Evolutionary conservation across 495 filamentous ascomycete genomes (phyloP), one percentile per base, ranked within the genome.

Genomic region (Xylaria flabelliformis): DNA sequence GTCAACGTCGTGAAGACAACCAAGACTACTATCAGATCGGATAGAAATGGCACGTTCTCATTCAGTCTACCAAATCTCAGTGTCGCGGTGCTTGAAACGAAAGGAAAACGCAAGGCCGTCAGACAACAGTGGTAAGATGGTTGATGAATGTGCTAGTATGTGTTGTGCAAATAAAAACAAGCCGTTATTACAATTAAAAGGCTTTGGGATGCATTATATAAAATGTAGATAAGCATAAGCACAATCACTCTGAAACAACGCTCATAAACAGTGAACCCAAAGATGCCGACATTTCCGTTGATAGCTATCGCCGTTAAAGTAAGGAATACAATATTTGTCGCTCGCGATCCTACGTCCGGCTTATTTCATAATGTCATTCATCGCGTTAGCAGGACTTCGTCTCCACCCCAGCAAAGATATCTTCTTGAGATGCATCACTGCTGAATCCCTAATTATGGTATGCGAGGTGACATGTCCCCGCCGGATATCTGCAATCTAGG

Each of bases 11-110:
- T 85, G 3, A 82, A 82, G 46, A 84, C 78, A 65, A 82, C 79
- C 15, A 83, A 80, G 15, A 79, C 74, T 10, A 83, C 74, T n/a
- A 69, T 89, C 71, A 80, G 73, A 66, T 82, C 88, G 32, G 80
- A 82, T 17, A 70, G 79, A 58, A 80, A 79, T 32, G 85, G 87
- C 15, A 78, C 70, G 34, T 88, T 88, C 72, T 78, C 70, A 17
- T 90, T 89, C 71, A 78, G 71, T n/a, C 34, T 88, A 71, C 84
- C 86, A 2, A 79, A 82, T 19, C 68, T 89, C 75, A 88, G 86
- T 67, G 82, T 89, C 65, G 87, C 86, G 1, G 83, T 89, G 12
- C 78, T 89, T 32, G 81, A 82, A 67, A 79, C 80, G 46, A 68
- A 51, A 55, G 48, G 32, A 8, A 65, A 48, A n/a, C 63, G 42